Conservation (phyloP, 805 yeast species). For the Ogataea trehalophila region DNA sequence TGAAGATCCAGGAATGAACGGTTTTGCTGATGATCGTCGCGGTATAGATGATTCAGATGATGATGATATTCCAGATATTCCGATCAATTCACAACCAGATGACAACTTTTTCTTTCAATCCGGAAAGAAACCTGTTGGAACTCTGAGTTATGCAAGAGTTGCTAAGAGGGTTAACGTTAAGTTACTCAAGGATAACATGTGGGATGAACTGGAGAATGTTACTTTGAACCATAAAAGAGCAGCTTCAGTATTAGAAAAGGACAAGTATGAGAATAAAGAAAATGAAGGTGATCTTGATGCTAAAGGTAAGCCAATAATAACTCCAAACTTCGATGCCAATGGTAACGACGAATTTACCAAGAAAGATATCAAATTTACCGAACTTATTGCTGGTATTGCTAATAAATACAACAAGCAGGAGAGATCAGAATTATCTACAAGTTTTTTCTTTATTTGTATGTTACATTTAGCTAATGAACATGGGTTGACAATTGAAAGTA, state of each 20-base stretch:
- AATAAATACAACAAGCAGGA: constrained; percentile 34
- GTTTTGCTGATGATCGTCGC: constrained; percentile 15
- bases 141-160: constrained; percentile 39
- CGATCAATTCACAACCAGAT: constrained; percentile 18
- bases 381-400: constrained; percentile 34
- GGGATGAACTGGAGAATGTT: constrained; percentile 34
- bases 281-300: background rate
- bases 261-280: constrained; percentile 10
- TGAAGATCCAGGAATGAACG: background rate
- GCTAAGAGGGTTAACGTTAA: constrained; percentile 47
- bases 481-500: constrained; percentile 36
- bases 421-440: constrained; percentile 40
- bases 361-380: constrained; percentile 24
- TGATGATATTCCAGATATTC: constrained; percentile 26
- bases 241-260: constrained; percentile 27
- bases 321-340: constrained; percentile 1
- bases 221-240: constrained; percentile 24
- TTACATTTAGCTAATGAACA: constrained; percentile 48
- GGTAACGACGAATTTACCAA: constrained; percentile 5
- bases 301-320: constrained; percentile 1
- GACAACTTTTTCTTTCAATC: constrained; percentile 13
- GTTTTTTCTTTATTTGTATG: constrained; percentile 47
- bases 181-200: constrained; percentile 41
- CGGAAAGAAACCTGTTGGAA: constrained; percentile 15
- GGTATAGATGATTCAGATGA: constrained; percentile 30